phyloP scores from a whole-genome alignment of 2,329 filamentous ascomycete species.

The Tothia fuscella region DNA sequence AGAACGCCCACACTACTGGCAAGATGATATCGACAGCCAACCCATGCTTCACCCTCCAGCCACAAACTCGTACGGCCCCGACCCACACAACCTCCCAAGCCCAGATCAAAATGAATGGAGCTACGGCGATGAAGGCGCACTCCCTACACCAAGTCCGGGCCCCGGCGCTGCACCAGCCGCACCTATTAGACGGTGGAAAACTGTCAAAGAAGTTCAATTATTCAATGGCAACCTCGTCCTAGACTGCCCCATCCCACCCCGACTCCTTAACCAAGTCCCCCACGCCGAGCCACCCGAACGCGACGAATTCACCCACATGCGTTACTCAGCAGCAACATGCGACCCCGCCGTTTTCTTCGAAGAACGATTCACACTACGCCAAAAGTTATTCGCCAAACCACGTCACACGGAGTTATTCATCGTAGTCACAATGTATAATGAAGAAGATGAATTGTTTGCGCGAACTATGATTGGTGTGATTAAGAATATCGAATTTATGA shows the following conservation, averaged over 20 bases:
- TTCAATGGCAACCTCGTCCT: conserved; percentile 95
- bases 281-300: conserved; percentile 70
- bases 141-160: conserved; percentile 29
- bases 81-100: conserved; percentile 35
- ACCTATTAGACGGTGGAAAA: conserved; percentile 80
- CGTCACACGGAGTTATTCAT: conserved; percentile 93
- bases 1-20: conserved; percentile 42
- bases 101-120: conserved; percentile 32
- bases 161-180: conserved; percentile 44
- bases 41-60: conserved; percentile 63
- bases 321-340: conserved; percentile 89
- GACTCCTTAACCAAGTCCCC: conserved; percentile 73
- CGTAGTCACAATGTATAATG: conserved; percentile 97
- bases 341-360: conserved; percentile 82
- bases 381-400: conserved; percentile 83
- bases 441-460: conserved; percentile 91
- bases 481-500: conserved; percentile 99
- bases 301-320: conserved; percentile 78
- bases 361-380: conserved; percentile 80
- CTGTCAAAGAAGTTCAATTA: conserved; percentile 93
- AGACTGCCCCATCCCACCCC: conserved; percentile 88
- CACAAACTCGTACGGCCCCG: conserved; percentile 48
- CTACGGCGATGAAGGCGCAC: conserved; percentile 18
- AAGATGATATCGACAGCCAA: conserved; percentile 57
- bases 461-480: conserved; percentile 94